Conservation (phyloP, 805 yeast species). For the Myxozyma vanderwaltii region DNA sequence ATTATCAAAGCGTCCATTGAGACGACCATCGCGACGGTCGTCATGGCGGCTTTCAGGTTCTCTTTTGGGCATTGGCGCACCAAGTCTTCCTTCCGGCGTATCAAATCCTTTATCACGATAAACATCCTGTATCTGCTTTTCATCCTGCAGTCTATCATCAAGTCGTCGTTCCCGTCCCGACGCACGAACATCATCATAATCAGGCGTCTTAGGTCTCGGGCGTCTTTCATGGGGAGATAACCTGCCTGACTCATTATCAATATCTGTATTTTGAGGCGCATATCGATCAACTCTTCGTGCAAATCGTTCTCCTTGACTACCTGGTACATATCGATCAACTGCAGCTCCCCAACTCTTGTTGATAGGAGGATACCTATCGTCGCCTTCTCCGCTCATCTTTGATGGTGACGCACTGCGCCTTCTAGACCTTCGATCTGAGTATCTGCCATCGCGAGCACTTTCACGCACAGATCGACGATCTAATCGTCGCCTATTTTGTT, state of each 20-base stretch:
- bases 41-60: conserved; percentile 1
- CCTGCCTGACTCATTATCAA: conserved; percentile 4
- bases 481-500: not conserved
- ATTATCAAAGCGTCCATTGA: not conserved
- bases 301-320: not conserved
- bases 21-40: not conserved
- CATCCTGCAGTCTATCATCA: not conserved
- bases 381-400: not conserved
- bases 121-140: not conserved
- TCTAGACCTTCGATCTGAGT: conserved; percentile 2
- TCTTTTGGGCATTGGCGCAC: not conserved
- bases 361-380: conserved; percentile 10
- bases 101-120: not conserved
- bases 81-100: conserved; percentile 6
- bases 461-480: conserved; percentile 7
- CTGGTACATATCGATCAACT: conserved; percentile 16
- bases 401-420: conserved; percentile 24
- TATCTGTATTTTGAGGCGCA: conserved; percentile 11
- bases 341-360: conserved; percentile 10
- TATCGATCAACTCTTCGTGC: conserved; percentile 12
- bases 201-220: not conserved
- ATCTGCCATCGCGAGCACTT: conserved; percentile 5
- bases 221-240: conserved; percentile 10
- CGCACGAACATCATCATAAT: not conserved
- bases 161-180: not conserved